Evolutionary conservation across 495 filamentous ascomycete genomes (phyloP).

Genomic region (Acidomyces sp.): DNA sequence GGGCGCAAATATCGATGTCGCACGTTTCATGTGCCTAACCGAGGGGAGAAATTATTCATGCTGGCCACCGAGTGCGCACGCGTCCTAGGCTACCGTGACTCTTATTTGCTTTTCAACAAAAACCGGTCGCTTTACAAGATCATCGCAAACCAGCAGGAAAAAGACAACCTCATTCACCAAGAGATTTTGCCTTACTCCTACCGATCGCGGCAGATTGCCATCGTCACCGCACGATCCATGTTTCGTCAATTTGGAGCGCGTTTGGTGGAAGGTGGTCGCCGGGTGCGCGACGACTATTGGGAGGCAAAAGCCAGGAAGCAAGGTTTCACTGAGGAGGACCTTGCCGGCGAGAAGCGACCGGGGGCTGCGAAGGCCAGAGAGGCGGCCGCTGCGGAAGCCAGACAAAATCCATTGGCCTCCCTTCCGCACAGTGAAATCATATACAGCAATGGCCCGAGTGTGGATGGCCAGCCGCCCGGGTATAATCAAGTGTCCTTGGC

Average conservation of each 20-base stretch:
- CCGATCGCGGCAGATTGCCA: conserved; percentile 92
- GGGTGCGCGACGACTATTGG: conserved; percentile 97
- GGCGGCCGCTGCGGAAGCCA: conserved; percentile 49
- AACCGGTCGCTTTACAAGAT: conserved; percentile 96
- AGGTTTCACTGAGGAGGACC: conserved; percentile 93
- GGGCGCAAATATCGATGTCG: conserved; percentile 82
- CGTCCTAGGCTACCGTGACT: conserved; percentile 89
- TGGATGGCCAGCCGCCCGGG: conserved; percentile 41
- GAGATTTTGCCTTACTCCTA: conserved; percentile 97
- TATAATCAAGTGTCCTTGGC: conserved; percentile 41
- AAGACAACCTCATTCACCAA: conserved; percentile 88
- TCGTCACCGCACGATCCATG: conserved; percentile 98
- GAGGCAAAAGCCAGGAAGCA: conserved; percentile 93
- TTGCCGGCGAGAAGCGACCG: conserved; percentile 91
- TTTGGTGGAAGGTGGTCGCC: conserved; percentile 74
- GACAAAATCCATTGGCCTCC: conserved; percentile 38
- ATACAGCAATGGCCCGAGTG: conserved; percentile 52
- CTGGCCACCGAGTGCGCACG: conserved; percentile 94
- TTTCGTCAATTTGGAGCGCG: conserved; percentile 97
- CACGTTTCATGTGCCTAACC: conserved; percentile 81
- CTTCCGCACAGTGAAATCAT: conserved; percentile 59
- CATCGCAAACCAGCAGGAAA: conserved; percentile 89
- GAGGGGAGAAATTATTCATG: conserved; percentile 94
- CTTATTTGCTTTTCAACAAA: conserved; percentile 98
- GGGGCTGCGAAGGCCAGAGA: conserved; percentile 82